Evolutionary conservation across 352 stramenopile species (phyloP), one percentile per base, ranked within the genome.

Genomic region (Blastocystis sp.): DNA sequence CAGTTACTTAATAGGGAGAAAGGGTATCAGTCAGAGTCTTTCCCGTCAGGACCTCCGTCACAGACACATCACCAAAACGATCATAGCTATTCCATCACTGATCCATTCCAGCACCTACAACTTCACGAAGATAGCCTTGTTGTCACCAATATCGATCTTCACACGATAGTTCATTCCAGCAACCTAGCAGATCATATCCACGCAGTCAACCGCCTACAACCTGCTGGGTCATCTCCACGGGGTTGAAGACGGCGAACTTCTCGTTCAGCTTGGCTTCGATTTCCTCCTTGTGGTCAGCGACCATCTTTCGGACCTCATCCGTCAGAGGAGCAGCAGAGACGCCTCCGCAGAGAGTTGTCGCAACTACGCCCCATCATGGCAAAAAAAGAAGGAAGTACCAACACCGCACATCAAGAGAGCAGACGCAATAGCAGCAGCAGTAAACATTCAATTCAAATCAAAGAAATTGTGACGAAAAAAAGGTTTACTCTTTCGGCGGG

Each of bases 101-200:
- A 1, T 16, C 1, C 14, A 18, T n/a, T 4, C 8, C 14, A 56
- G 27, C 21, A 32, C 24, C 18, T 57, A 76, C 64, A 76, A 29
- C 24, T 44, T 27, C 64, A 76, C 9, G 64, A 57, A 57, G 21
- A 76, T 51, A 32, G 64, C 64, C 42, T 57, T 54, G 36, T 56
- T 51, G 64, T 76, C 46, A 44, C 64, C 64, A 48, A 76, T 51
- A 34, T 76, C 64, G 1, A 76, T 36, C 48, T 76, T 76, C 6
- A 76, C 42, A 51, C 40, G 46, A n/a, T 76, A 76, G 38, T 76
- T 76, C 34, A 51, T 54, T 34, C 64, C 64, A 54, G 64, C 64
- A 9, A 76, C 64, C 64, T 76, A n/a, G 32, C 18, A 34, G 40
- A 9, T 76, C 38, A 76, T 14, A 54, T n/a, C n/a, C 18, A 54